phyloP scores from a whole-genome alignment of 2,329 filamentous ascomycete genomes.

The Ophiostoma ulmi region DNA sequence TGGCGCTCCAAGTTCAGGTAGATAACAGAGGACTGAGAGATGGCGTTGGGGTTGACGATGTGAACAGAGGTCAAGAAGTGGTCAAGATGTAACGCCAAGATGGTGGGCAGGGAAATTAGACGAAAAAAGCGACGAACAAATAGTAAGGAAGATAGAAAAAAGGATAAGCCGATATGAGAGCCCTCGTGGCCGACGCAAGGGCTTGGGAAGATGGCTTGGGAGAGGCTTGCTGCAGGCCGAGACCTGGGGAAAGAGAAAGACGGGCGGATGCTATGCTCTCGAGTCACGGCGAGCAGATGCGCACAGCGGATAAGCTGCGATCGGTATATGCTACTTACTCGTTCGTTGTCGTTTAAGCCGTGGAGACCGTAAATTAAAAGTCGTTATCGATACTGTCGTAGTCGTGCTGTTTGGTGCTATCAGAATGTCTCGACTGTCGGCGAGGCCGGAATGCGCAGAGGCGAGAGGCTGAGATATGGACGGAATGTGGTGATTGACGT shows the following conservation, averaged over 20 bases:
- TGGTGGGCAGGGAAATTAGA: not conserved
- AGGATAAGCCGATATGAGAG: not conserved
- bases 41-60: not conserved
- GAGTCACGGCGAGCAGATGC: not conserved
- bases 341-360: not conserved
- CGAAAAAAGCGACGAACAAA: not conserved
- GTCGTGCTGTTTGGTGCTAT: not conserved
- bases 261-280: too few species aligned
- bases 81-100: not conserved
- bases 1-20: not conserved
- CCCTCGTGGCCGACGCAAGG: constrained; percentile 2
- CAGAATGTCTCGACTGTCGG: not conserved
- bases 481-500: not conserved
- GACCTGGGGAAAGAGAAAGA: not conserved
- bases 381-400: constrained; percentile 12
- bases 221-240: constrained; percentile 13
- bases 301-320: not conserved
- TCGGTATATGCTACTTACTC: not conserved
- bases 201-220: constrained; percentile 9
- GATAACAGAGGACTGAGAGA: not conserved
- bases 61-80: not conserved
- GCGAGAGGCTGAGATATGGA: not conserved
- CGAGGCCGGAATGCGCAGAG: constrained; percentile 9
- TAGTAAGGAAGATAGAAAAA: not conserved
- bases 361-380: not conserved